phyloP scores from a whole-genome alignment of 371 early-diverging fungal species.

The Mucor piriformis region DNA sequence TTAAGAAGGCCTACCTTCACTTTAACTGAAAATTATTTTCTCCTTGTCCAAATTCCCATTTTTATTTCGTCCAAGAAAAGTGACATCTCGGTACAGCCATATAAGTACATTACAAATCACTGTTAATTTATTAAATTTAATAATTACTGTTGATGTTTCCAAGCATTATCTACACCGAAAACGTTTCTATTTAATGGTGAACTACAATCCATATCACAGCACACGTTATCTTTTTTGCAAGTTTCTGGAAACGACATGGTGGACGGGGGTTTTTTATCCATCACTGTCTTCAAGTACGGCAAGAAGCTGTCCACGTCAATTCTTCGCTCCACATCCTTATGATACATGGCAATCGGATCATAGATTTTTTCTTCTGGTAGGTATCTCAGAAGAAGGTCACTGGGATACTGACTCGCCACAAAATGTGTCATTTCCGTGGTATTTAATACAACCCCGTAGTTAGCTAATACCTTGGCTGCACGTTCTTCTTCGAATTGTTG shows the following conservation, averaged over 20 bases:
- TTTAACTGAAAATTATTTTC: too few species aligned
- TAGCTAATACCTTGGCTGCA: neutral
- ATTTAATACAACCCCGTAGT: neutral
- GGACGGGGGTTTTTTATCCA: conserved; percentile 4
- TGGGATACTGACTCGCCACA: conserved; percentile 6
- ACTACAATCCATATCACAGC: conserved; percentile 29
- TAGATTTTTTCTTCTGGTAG: conserved; percentile 3
- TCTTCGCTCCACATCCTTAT: conserved; percentile 21
- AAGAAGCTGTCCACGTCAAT: conserved; percentile 22
- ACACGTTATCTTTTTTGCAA: conserved; percentile 20
- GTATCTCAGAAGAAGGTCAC: neutral
- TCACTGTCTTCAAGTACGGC: conserved; percentile 17
- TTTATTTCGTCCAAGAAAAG: too few species aligned
- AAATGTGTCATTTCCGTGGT: conserved; percentile 13
- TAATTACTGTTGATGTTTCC: too few species aligned
- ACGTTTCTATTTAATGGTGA: conserved; percentile 23
- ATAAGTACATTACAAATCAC: too few species aligned
- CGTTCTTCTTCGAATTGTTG: conserved; percentile 12
- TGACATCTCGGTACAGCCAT: too few species aligned
- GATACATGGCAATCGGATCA: conserved; percentile 9
- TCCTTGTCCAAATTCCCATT: too few species aligned
- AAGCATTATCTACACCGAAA: neutral
- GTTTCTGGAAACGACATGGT: conserved; percentile 18
- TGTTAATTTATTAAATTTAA: too few species aligned
- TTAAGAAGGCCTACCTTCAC: too few species aligned